Conservation (phyloP, 768 basidiomycete species). For the Pleurotus salmoneostramineus region DNA sequence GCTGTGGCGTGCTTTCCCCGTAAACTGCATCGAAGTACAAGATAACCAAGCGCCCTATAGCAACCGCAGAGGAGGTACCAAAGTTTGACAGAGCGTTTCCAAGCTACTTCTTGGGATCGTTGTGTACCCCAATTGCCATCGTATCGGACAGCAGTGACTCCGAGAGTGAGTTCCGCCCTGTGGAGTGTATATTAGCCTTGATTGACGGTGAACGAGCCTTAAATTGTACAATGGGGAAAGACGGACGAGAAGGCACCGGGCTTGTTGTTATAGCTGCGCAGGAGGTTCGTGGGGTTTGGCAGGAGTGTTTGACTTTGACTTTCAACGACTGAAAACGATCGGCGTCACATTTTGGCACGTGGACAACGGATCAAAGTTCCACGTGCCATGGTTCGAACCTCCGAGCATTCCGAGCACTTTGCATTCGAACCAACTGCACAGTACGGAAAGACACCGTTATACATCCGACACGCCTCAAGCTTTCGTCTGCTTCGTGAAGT, state of each 20-base stretch:
- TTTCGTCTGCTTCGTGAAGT: no score
- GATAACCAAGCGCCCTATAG: neutral
- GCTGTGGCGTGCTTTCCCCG: slow-evolving; percentile 5
- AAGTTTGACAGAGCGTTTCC: neutral
- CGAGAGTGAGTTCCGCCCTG: neutral
- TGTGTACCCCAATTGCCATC: neutral
- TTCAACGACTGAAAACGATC: slow-evolving; percentile 1
- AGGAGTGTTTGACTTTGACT: slow-evolving; percentile 3
- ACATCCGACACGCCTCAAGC: neutral
- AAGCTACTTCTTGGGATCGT: neutral
- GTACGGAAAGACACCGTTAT: neutral
- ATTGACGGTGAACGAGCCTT: no score
- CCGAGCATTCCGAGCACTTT: neutral
- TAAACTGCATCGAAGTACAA: neutral
- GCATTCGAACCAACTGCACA: neutral
- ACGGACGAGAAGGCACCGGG: no score
- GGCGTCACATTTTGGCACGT: slow-evolving; percentile 3
- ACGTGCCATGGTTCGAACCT: neutral
- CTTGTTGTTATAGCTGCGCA: no score
- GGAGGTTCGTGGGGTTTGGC: neutral
- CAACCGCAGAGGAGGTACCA: neutral
- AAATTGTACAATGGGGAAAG: no score
- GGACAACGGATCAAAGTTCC: slow-evolving; percentile 2
- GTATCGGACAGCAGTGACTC: neutral
- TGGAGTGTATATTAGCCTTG: neutral